These are phyloP conservation scores for Areca catechu DNA, from an alignment of 176 grass and related monocot species.

Conservation along the genomic window DNA sequence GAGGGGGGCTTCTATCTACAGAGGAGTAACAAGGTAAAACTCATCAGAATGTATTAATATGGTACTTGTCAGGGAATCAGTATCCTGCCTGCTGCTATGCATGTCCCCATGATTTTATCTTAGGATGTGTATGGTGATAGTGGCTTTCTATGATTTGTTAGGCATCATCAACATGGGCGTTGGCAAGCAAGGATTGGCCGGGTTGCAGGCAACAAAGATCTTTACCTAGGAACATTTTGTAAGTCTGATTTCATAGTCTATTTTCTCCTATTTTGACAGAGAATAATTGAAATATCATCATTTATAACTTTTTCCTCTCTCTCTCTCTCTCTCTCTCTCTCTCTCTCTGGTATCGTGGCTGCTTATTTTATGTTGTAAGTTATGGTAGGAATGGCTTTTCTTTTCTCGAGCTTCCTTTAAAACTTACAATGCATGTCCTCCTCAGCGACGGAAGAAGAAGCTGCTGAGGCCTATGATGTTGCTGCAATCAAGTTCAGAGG, in stretches of 20 bases:
- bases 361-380: too few relatives aligned
- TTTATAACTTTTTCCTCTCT: too few relatives aligned
- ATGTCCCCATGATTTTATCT: too few relatives aligned
- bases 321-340: too few relatives aligned
- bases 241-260: constrained; percentile 14
- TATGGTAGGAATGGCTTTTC: too few relatives aligned
- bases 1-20: constrained; percentile 89
- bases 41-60: neutral
- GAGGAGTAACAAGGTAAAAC: constrained; percentile 51
- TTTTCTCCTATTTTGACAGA: neutral
- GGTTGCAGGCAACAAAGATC: constrained; percentile 94
- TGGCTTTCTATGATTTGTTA: constrained; percentile 8
- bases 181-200: constrained; percentile 98
- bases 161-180: constrained; percentile 89
- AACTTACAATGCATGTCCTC: neutral
- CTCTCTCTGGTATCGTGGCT: too few relatives aligned
- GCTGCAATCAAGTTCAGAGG: constrained; percentile 92
- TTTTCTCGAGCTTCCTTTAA: too few relatives aligned
- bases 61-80: too few relatives aligned
- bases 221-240: constrained; percentile 93
- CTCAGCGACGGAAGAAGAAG: constrained; percentile 82
- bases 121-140: too few relatives aligned
- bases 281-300: neutral
- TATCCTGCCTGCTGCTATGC: too few relatives aligned
- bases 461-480: constrained; percentile 89